Evolutionary conservation across 495 filamentous ascomycete genomes (phyloP), one percentile per base, ranked within the genome.

Genomic region (Ramalina intermedia): DNA sequence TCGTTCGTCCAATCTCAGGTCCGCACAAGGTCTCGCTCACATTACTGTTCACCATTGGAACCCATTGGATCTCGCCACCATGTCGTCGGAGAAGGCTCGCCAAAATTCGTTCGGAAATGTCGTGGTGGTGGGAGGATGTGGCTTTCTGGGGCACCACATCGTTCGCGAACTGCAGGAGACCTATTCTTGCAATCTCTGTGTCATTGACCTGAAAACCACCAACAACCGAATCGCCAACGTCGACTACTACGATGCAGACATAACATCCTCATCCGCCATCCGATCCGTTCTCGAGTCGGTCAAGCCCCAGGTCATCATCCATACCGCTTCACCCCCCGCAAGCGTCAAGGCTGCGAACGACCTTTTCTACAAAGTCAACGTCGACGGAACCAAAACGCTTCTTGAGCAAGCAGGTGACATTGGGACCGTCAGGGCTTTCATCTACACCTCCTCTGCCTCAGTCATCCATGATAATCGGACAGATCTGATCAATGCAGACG

Each of bases 371-470:
- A 88, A 85, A 68, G 91, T 99, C 53, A 99, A 96, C 64, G 86
- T 99, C 1, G 83, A 85, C 18, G 91, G 91, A 16, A 96, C 90
- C 0, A 78, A 75, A 54, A 82, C 71, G 17, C 68, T 96, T 17
- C 65, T 99, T 41, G 76, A 87, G 47, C 84, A 82, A 13, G 82
- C 83, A 46, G 76, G 78, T 53, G 73, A 83, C 57, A 73, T 74
- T 27, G 80, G 77, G 37, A 70, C 68, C 40, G 89, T 94, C 57
- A 94, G 86, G 67, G 93, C 81, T 0, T 84, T 99, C 57, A 85
- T 99, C 26, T 94, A 93, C 68, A 99, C 93, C 3, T 93, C 85
- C 63, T 89, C 84, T 23, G 85, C 87, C 41, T 89, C 84, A 44
- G 78, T 95, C 35, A 75, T 95, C 47, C 85, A 85, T 63, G 87